Base-by-base conservation (phyloP, 1,139 yeast genomes). In the Geotrichum armillariae region DNA sequence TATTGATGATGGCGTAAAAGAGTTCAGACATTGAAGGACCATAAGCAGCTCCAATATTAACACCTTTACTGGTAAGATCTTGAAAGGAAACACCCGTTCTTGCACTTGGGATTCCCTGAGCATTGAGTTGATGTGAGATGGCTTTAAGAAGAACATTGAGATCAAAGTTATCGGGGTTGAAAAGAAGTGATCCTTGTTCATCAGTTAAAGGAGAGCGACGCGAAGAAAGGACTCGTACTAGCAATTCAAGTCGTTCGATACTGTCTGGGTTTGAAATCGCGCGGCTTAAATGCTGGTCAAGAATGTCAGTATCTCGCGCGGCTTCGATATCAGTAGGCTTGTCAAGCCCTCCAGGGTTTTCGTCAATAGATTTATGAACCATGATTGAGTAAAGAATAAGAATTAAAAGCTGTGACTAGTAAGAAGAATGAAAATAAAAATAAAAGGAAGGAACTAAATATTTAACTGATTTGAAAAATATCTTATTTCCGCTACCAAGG, bases 21-120 rank as follows among this genome's bases (percentile, higher is more conserved):
- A 75, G 61, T 60, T 75, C 80, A 27, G 65, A 68, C 29, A 76
- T 73, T n/a, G 78, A 69, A 33, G 79, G 77, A 41, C 78, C 79
- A 56, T 70, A 73, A 20, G 80, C 76, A 39, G 80, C 78, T 32
- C 79, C 73, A 25, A 77, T 75, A 61, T 78, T 81, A 43, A 76
- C 63, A 62, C 82, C 82, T 52, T 66, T 66, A 47, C 77, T 75
- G n/a, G 79, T 74, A 33, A 77, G 58, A 51, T 68, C 66, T 48
- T 67, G 66, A 62, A 77, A 75, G 9, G 75, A 72, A 42, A 78
- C 72, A 61, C 82, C 82, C 9, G 79, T 72, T 47, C 70, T 71
- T 52, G 75, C 74, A n/a, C 72, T 69, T 53, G 71, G 73, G 41
- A 73, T 69, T 53, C 80, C 79, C 56, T 74, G 74, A 44, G 71